Conservation (phyloP, 768 basidiomycete genomes). For the Phylloporus rhodoxanthus region DNA sequence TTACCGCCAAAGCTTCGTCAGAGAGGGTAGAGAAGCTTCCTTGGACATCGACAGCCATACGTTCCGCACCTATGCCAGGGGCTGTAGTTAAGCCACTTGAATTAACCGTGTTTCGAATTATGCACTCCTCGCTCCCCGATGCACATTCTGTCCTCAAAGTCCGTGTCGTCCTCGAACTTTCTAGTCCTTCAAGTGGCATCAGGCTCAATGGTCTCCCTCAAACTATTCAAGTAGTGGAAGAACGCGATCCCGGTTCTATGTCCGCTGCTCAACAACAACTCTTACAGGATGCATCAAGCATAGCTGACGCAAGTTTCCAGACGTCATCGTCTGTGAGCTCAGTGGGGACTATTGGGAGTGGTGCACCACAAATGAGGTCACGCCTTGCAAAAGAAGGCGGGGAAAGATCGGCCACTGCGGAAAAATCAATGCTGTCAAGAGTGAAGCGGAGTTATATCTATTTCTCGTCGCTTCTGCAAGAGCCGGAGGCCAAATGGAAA, state of each 20-base stretch:
- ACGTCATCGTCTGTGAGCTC: slow-evolving; percentile 58
- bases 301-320: slow-evolving; percentile 59
- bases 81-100: slow-evolving; percentile 39
- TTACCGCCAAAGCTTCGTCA: slow-evolving; percentile 68
- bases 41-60: slow-evolving; percentile 61
- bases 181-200: slow-evolving; percentile 68
- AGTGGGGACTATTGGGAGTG: slow-evolving; percentile 40
- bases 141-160: slow-evolving; percentile 80
- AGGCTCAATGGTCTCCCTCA: slow-evolving; percentile 84
- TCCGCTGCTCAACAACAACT: slow-evolving; percentile 37
- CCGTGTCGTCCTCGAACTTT: slow-evolving; percentile 71
- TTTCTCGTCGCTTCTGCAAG: slow-evolving; percentile 93
- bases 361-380: slow-evolving; percentile 21
- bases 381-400: slow-evolving; percentile 36
- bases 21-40: slow-evolving; percentile 66
- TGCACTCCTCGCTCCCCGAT: slow-evolving; percentile 65
- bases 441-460: slow-evolving; percentile 95
- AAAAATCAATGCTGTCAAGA: slow-evolving; percentile 79
- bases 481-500: slow-evolving; percentile 97
- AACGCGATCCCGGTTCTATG: slow-evolving; percentile 58
- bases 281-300: slow-evolving; percentile 68
- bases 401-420: slow-evolving; percentile 53
- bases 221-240: slow-evolving; percentile 56
- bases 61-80: slow-evolving; percentile 29
- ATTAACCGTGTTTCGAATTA: slow-evolving; percentile 55